Percentiles rank a stretch among this genome's conserved stretches.
These are phyloP conservation scores for Cercis canadensis DNA, from an alignment of 306 rosid genomes.

Conservation along the genomic window DNA sequence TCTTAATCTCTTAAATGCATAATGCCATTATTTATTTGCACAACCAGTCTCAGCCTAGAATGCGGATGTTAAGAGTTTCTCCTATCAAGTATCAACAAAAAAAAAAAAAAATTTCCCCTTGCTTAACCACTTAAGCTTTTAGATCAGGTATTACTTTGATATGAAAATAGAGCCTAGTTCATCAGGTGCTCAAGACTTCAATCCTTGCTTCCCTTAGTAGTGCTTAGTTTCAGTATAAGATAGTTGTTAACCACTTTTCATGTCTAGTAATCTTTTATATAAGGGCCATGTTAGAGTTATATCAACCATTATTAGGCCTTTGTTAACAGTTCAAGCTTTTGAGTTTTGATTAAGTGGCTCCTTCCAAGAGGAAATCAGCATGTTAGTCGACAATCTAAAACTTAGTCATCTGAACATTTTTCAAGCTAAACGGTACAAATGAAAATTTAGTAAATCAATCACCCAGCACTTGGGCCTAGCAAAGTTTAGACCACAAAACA, in stretches of 20 bases:
- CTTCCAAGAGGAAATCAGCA: too few species aligned
- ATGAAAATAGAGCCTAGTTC: constrained; percentile 6
- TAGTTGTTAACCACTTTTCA: background rate
- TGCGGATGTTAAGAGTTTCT: background rate
- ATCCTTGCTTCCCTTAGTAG: background rate
- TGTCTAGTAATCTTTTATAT: background rate
- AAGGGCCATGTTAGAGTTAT: background rate
- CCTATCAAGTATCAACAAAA: background rate
- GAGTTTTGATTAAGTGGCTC: background rate
- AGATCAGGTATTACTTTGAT: constrained; percentile 6
- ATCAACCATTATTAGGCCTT: background rate
- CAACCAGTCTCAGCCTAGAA: constrained; percentile 3
- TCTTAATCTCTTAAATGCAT: background rate
- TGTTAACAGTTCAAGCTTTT: background rate
- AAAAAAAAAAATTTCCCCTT: background rate
- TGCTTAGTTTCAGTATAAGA: background rate
- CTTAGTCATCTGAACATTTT: background rate
- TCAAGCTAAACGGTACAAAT: background rate
- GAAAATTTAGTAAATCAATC: constrained; percentile 6
- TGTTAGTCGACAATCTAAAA: too few species aligned
- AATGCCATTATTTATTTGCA: constrained; percentile 11
- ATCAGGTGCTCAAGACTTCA: background rate
- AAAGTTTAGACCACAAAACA: background rate
- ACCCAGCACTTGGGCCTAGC: background rate
- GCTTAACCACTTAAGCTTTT: background rate